Conservation (phyloP, 2,329 filamentous ascomycete species). For the Geoglossum cookeanum region DNA sequence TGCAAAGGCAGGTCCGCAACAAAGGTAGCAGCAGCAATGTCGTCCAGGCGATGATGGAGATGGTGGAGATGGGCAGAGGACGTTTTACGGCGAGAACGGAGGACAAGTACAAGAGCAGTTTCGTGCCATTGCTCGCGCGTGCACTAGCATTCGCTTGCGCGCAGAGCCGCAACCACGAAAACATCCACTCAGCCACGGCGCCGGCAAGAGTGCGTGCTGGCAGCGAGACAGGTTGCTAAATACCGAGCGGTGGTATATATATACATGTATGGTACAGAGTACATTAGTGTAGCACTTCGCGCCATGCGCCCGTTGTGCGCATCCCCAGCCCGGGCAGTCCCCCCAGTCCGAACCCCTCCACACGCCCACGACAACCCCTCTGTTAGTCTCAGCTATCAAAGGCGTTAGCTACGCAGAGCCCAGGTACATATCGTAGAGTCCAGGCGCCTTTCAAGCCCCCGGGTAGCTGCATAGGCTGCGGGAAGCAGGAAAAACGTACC, state of each 20-base stretch:
- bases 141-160: not conserved
- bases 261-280: not conserved
- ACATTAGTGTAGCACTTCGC: not conserved
- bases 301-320: not conserved
- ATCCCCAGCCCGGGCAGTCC: not conserved
- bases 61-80: not conserved
- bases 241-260: not conserved
- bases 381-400: not conserved
- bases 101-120: not conserved
- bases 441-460: not conserved
- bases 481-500: constrained; percentile 31
- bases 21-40: not conserved
- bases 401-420: not conserved
- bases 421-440: not conserved
- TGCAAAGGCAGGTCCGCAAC: too few species aligned
- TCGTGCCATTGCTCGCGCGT: not conserved
- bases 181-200: not conserved
- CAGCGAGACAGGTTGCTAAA: not conserved
- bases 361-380: not conserved
- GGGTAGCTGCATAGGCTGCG: not conserved
- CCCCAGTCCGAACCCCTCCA: not conserved
- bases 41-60: not conserved
- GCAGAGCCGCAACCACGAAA: not conserved
- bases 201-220: not conserved
- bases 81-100: too few species aligned